Percentiles rank a stretch among this genome's conserved stretches.
phyloP scores from a whole-genome alignment of 2,329 filamentous ascomycete genomes.

The Fusarium buharicum region DNA sequence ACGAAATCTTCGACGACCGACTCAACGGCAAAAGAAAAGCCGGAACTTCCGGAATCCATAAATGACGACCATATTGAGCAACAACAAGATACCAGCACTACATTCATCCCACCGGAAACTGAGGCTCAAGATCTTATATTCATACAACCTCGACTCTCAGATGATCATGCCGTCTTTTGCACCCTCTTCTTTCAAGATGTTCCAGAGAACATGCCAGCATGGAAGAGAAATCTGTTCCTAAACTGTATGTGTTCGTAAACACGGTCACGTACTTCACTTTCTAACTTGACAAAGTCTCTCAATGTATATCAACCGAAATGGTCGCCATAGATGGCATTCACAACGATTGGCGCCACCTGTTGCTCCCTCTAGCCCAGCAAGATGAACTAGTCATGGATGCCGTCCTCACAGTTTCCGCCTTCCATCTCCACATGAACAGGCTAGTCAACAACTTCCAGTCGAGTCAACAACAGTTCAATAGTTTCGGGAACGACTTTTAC shows the following conservation, averaged over 20 bases:
- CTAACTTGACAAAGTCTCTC: constrained; percentile 18
- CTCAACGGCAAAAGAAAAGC: background rate
- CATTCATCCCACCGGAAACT: background rate
- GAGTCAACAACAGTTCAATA: background rate
- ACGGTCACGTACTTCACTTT: accelerated
- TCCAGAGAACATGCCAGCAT: constrained; percentile 20
- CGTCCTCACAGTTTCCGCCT: constrained; percentile 34
- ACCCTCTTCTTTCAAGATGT: constrained; percentile 19
- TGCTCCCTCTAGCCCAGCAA: constrained; percentile 37
- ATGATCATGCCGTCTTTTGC: constrained; percentile 3
- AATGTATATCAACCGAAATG: constrained; percentile 41
- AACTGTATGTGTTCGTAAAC: constrained; percentile 13
- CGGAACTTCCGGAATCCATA: background rate
- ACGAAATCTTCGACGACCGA: background rate
- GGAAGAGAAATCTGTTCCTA: constrained; percentile 27
- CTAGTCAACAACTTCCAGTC: background rate
- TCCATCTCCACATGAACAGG: constrained; percentile 32
- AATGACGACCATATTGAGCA: background rate
- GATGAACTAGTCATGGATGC: constrained; percentile 40
- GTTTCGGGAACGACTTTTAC: constrained; percentile 1
- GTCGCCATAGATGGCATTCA: constrained; percentile 42
- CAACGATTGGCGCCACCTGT: constrained; percentile 41
- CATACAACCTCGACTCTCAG: accelerated
- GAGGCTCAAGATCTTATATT: background rate
- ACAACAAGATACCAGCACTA: background rate